Percentiles rank a stretch among this genome's conserved stretches.
Conservation (phyloP, 1,284 basidiomycete genomes). For the Heimioporus punctisporus region DNA sequence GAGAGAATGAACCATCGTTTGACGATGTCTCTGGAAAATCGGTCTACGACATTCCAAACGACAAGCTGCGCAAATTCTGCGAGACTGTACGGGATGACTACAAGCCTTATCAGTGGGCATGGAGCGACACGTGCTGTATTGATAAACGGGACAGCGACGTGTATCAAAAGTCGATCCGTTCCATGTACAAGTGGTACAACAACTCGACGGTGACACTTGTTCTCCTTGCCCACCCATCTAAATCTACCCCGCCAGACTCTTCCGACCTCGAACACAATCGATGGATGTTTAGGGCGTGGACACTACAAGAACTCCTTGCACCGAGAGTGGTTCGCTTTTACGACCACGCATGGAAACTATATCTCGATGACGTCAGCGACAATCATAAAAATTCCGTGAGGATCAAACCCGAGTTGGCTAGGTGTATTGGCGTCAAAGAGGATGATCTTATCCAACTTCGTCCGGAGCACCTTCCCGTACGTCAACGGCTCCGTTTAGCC, state of each 20-base stretch:
- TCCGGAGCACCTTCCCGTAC: not conserved
- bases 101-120: slow-evolving; percentile 4
- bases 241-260: not conserved
- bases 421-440: not conserved
- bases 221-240: slow-evolving; percentile 8
- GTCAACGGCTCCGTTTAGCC: slow-evolving; percentile 10
- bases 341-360: slow-evolving; percentile 9
- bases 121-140: slow-evolving; percentile 17
- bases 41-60: slow-evolving; percentile 6
- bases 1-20: slow-evolving; percentile 9
- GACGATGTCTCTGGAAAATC: slow-evolving; percentile 2
- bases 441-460: slow-evolving; percentile 1
- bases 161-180: slow-evolving; percentile 9
- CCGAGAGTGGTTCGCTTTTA: slow-evolving; percentile 8
- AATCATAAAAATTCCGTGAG: slow-evolving; percentile 13
- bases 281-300: slow-evolving; percentile 18
- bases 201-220: slow-evolving; percentile 17
- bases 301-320: slow-evolving; percentile 9
- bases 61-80: slow-evolving; percentile 15
- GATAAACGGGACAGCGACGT: slow-evolving; percentile 2
- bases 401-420: slow-evolving; percentile 9
- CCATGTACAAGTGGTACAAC: slow-evolving; percentile 22
- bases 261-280: slow-evolving; percentile 2
- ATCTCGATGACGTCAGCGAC: slow-evolving; percentile 3
- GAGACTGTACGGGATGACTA: slow-evolving; percentile 1